Base-by-base conservation (phyloP, 2,329 filamentous ascomycete genomes). In the Xylaria sp. region DNA sequence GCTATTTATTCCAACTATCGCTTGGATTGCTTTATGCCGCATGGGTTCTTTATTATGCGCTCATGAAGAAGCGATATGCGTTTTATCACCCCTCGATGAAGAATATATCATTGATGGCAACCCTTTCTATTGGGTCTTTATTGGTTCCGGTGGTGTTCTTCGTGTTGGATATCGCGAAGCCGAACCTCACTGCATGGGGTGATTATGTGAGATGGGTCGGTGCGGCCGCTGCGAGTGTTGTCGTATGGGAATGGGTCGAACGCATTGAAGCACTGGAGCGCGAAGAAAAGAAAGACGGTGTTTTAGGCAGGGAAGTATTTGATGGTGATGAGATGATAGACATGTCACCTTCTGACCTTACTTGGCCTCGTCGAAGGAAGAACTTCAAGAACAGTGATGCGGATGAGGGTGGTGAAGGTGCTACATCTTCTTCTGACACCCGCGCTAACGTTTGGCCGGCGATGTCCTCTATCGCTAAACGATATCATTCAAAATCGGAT, bases 231-330 rank as follows among this genome's bases (percentile, higher is more conserved):
- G 94, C 94, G 33, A 97, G 94, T 81, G 94, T 97, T n/a, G 93
- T 97, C 25, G 94, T 98, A 1, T 98, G 94, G 94, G 94, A 98
- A 80, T 98, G 94, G 94, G 94, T 98, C 2, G 94, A 98, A 80
- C 88, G 94, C 31, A 98, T 98, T 58, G 94, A 98, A 79, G 93
- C 94, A 0, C 81, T 97, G 70, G 94, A 98, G 82, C 89, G 94
- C 73, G 94, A 97, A 79, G 94, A 97, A 79, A 94, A 94, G 81
- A 97, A 97, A 80, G 94, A 97, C 75, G 94, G 94, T 0, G 97
- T 98, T 64, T 82, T 98, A 1, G 94, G 94, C 3, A 86, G 94
- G 71, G 94, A 98, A 77, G 90, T 98, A 0, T 97, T 97, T 76
- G 94, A 98, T 74, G 94, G 94, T 3, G 94, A 98, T 75, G 94